Base-by-base conservation (phyloP, 2,329 filamentous ascomycete genomes). In the Leptographium radiaticola region DNA sequence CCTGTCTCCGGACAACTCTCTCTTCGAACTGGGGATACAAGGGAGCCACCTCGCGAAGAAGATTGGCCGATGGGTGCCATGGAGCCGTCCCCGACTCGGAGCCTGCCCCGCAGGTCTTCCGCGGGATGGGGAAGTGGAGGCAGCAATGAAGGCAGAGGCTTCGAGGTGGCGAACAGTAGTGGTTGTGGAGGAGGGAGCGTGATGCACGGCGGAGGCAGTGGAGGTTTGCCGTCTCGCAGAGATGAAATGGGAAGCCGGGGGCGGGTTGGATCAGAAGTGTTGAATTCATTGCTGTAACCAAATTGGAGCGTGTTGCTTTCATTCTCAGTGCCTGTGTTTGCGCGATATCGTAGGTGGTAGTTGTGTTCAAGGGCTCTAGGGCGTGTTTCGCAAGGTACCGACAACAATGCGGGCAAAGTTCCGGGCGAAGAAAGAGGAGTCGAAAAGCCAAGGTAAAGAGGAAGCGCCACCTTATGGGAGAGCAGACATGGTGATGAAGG, bases 101-200 rank as follows among this genome's bases (percentile, higher is more conserved):
- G 52, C 34, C 43, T 31, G 16, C 53, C 18, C 2, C 48, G 40
- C 13, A 44, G 33, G 6, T 53, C 45, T 8, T 34, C 52, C 4
- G 56, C 15, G 12, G 34, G 15, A 13, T 52, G 57, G 8, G 45
- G 9, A 4, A 42, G 36, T 3, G 49, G 48, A 2, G 42, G 45
- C 25, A 43, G 53, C 20, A 52, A 42, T 2, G 55, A 46, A 39
- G 54, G 48, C 30, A 39, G 52, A 7, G 39, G 52, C 9, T 31
- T 38, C 12, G 40, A 33, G 18, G 53, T 51, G 7, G 53, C 10
- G 25, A 51, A 49, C 2, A 67, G 8, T 64, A 55, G 46, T 58
- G 57, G 61, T 57, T 60, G 62, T 64, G 59, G 63, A 11, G 48
- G 48, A 9, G 48, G 53, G 34, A 54, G 44, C 11, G 48, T 39